Percentiles rank a stretch among this genome's conserved stretches.
Evolutionary conservation across 345 rosid species (phyloP).

Genomic region (Balakata baccata): DNA sequence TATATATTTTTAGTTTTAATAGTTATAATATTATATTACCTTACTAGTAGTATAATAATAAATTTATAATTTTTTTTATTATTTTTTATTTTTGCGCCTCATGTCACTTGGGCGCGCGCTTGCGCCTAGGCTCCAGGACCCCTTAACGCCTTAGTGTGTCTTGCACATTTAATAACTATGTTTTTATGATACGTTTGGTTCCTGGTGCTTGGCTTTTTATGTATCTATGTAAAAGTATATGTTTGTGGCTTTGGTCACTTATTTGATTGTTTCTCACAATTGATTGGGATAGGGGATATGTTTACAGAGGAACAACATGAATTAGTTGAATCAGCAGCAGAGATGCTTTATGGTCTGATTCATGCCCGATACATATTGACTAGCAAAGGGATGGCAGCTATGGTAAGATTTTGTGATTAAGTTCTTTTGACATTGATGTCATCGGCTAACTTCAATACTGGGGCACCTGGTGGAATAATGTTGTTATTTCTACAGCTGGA

Average conservation of each 20-base stretch:
- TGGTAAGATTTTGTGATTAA: conserved; percentile 50
- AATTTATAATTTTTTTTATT: too few species aligned
- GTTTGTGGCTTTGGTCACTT: conserved; percentile 1
- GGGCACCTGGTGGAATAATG: conserved; percentile 9
- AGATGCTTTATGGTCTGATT: conserved; percentile 95
- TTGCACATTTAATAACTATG: too few species aligned
- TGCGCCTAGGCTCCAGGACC: too few species aligned
- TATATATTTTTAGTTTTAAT: too few species aligned
- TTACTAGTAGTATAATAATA: too few species aligned
- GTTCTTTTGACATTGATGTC: conserved; percentile 1
- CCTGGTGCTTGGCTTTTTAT: background rate
- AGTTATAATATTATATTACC: too few species aligned
- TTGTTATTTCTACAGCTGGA: conserved; percentile 55
- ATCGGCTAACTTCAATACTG: conserved; percentile 7
- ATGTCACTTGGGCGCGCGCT: too few species aligned
- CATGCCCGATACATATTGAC: conserved; percentile 93
- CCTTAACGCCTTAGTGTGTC: too few species aligned
- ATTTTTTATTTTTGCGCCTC: too few species aligned
- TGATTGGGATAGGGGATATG: conserved; percentile 70
- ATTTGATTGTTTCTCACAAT: conserved; percentile 20
- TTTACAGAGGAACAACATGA: conserved; percentile 96
- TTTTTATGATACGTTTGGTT: too few species aligned
- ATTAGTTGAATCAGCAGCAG: conserved; percentile 89
- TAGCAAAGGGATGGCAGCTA: conserved; percentile 90
- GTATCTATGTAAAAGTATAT: background rate